Evolutionary conservation across 2,329 filamentous ascomycete species (phyloP), one percentile per base, ranked within the genome.

Genomic region (Tricladium varicosporioides): DNA sequence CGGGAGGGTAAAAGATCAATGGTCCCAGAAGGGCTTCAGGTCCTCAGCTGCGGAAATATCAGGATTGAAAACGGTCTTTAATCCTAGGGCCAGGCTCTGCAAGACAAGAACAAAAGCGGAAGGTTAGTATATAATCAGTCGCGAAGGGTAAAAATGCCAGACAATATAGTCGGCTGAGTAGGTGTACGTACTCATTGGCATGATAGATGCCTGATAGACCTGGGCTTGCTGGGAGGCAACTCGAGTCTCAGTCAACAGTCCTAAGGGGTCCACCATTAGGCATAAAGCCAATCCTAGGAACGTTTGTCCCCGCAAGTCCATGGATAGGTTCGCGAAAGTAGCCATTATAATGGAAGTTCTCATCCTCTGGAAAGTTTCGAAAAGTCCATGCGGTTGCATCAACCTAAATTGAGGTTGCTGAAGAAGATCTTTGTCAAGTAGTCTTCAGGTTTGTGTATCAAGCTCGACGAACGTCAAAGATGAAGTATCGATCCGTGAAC

Each of bases 121-220:
- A 53, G 53, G 57, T 70, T 65, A 70, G 68, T 70, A 58, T 60
- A 67, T 65, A 48, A 59, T 66, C 63, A 45, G 56, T 55, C 43
- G 61, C 57, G 43, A 47, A 48, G 64, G 62, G 63, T 49, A 63
- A 63, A 47, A 51, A 59, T 53, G 60, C 62, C 54, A 58, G 63
- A 68, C 62, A 49, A 58, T 63, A 54, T 54, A 58, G 62, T 62
- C 59, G 62, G 63, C 62, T 61, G 57, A 65, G 58, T 57, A 67
- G 59, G 59, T 67, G 61, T 66, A 70, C 68, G 67, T 70, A 70
- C 68, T 67, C 67, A 59, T 45, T 42, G 65, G 63, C 66, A 67
- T 62, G 36, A 59, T 65, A 48, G 48, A 65, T 68, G 63, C 65
- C 67, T 58, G 40, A 55, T 51, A 43, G 22, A 45, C 53, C 45